Base-by-base conservation (phyloP, 495 filamentous ascomycete genomes). In the Aspergillus ellipticus region DNA sequence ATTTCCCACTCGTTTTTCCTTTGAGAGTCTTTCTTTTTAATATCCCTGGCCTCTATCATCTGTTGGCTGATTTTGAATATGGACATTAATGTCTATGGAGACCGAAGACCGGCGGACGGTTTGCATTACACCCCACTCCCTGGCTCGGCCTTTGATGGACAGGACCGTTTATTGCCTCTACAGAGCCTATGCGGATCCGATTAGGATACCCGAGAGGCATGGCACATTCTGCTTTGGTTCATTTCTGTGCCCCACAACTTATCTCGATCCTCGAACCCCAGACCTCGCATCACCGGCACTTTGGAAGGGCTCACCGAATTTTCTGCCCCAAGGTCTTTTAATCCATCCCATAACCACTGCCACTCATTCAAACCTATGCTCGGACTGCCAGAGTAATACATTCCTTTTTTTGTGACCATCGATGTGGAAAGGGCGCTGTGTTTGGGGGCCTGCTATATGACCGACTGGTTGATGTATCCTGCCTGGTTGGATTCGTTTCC, bases 1-100 rank as follows among this genome's bases (percentile, higher is more conserved):
- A 41, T 8, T 53, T 22, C 16, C 17, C 49, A 20, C 54, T 57
- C 49, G 29, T 42, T 57, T 57, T 51, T 42, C 19, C 26, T 51
- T 47, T 11, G n/a, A n/a, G n/a, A n/a, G n/a, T 48, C n/a, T 37
- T 33, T 48, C 50, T 42, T 42, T 29, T 46, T 20, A 39, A 26
- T 0, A 13, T 3, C 41, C 52, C 41, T 47, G 26, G 21, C 42
- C 29, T n/a, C 35, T 6, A 16, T 50, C 35, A 16, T 6, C 21
- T 51, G 26, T 7, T n/a, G 46, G 6, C 5, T 8, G 17, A 21
- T 5, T 26, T n/a, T 37, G n/a, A 39, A 5, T n/a, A 39, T 15
- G 10, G 35, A 39, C 35, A 39, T 39, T n/a, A 15, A 39, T 39
- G 35, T 39, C 35, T 4, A 39, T 4, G 35, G n/a, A 39, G 1